These are phyloP conservation scores for Piper betle DNA, from an alignment of 164 flowering plant species.

Conservation along the genomic window DNA sequence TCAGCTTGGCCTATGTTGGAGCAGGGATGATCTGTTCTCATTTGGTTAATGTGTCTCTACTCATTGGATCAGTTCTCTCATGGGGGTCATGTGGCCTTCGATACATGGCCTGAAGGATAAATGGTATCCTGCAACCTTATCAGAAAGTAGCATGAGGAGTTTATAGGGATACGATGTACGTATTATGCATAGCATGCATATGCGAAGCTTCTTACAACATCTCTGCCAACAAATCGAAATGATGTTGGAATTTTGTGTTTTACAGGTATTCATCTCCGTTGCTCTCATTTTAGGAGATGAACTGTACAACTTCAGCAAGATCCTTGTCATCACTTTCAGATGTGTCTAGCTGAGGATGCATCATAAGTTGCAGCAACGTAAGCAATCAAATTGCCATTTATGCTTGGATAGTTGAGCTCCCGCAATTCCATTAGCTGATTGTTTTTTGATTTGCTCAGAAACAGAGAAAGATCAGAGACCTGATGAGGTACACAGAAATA, in stretches of 20 bases:
- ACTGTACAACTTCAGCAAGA: constrained; percentile 66
- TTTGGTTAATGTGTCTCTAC: constrained; percentile 73
- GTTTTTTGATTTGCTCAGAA: constrained; percentile 13
- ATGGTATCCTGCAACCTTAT: constrained; percentile 51
- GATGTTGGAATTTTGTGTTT: background rate
- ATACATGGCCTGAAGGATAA: constrained; percentile 46
- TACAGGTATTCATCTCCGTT: constrained; percentile 72
- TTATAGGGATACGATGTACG: background rate
- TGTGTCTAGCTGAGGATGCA: constrained; percentile 23
- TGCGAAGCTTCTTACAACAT: background rate
- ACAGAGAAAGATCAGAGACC: constrained; percentile 14
- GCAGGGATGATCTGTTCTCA: constrained; percentile 94
- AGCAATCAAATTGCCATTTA: background rate
- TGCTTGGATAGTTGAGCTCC: too few species aligned
- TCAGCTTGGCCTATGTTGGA: constrained; percentile 68
- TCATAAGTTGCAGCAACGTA: constrained; percentile 27
- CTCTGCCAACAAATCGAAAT: background rate
- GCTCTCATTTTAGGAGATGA: constrained; percentile 86
- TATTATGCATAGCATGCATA: background rate
- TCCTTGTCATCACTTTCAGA: constrained; percentile 25
- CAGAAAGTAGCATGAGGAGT: constrained; percentile 31
- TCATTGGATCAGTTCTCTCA: constrained; percentile 76
- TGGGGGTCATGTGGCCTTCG: constrained; percentile 95
- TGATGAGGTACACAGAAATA: constrained; percentile 41
- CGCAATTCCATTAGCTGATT: background rate